Base-by-base conservation (phyloP, 129 eudicot species). In the Chrysanthemum makinoi region DNA sequence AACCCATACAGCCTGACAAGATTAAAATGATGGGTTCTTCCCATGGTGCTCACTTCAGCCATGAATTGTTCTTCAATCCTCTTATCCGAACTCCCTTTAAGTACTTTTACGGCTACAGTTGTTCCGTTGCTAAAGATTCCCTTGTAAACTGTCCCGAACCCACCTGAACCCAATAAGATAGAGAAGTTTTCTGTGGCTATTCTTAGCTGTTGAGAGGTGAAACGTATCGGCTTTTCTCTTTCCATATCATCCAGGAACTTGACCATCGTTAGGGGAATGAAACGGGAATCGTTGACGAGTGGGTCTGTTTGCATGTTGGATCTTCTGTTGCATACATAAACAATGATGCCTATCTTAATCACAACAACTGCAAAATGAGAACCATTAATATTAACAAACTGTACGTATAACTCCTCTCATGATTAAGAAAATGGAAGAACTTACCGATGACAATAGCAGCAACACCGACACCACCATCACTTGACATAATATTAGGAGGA, bases 101-200 rank as follows among this genome's bases (percentile, higher is more conserved):
- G 80, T 18, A 61, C 66, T 46, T 80, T 80, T 3, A 80, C 83
- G 0, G 80, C 83, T 12, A 74, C 74, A 17, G 9, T 2, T 47
- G 49, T 48, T 4, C 76, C 65, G 74, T 73, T 62, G 68, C 24
- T 69, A 1, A 73, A 61, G 22, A 67, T 57, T 1, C 83, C 83
- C n/a, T 73, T 67, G 75, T 79, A 80, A 68, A 80, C 79, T 13
- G 53, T 65, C 75, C 83, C 83, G 6, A 80, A 80, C 10, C 80
- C 83, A 7, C 83, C 72, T 3, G 83, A 80, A 53, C 83, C 83
- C 72, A 80, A 74, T 24, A 17, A 10, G 53, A 55, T 39, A 33
- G 50, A 58, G 56, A 65, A 79, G 64, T 68, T 68, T 0, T 52
- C 39, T 8, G 79, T 79, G 47, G 78, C 62, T 53, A 13, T 79